Evolutionary conservation across 306 rosid species (phyloP).

Genomic region (Crotalaria pallida): DNA sequence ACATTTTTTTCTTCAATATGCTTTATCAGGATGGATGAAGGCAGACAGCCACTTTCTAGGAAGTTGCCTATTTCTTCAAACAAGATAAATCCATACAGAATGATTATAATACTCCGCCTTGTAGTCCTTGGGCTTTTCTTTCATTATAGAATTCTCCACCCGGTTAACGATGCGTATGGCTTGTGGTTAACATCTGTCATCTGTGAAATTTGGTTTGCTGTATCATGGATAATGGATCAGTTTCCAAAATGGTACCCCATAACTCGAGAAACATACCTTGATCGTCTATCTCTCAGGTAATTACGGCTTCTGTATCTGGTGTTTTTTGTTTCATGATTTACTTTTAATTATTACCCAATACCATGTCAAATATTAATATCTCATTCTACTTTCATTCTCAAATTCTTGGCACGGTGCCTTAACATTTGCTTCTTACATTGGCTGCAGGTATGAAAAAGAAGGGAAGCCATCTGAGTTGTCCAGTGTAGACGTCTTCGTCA

Average conservation of each 20-base stretch:
- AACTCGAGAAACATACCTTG: conserved; percentile 76
- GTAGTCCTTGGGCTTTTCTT: conserved; percentile 58
- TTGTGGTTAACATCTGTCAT: conserved; percentile 84
- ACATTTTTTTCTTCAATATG: conserved; percentile 12
- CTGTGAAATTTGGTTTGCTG: conserved; percentile 87
- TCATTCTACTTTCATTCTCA: background rate
- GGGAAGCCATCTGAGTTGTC: conserved; percentile 73
- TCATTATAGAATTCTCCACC: conserved; percentile 75
- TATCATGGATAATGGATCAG: conserved; percentile 84
- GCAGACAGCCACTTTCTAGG: conserved; percentile 73
- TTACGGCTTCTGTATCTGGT: background rate
- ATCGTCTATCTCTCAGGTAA: conserved; percentile 67
- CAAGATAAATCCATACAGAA: conserved; percentile 79
- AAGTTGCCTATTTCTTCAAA: conserved; percentile 63
- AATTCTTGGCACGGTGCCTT: background rate
- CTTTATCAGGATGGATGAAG: conserved; percentile 83
- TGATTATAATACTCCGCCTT: conserved; percentile 64
- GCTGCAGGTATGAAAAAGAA: conserved; percentile 70
- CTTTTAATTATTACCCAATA: background rate
- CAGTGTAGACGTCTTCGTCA: conserved; percentile 61
- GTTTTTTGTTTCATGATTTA: background rate
- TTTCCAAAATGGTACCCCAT: conserved; percentile 85
- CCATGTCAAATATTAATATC: background rate
- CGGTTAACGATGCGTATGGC: conserved; percentile 71
- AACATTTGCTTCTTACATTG: conserved; percentile 10